Evolutionary conservation across 2,329 filamentous ascomycete species (phyloP).

Genomic region (Botrytis porri): DNA sequence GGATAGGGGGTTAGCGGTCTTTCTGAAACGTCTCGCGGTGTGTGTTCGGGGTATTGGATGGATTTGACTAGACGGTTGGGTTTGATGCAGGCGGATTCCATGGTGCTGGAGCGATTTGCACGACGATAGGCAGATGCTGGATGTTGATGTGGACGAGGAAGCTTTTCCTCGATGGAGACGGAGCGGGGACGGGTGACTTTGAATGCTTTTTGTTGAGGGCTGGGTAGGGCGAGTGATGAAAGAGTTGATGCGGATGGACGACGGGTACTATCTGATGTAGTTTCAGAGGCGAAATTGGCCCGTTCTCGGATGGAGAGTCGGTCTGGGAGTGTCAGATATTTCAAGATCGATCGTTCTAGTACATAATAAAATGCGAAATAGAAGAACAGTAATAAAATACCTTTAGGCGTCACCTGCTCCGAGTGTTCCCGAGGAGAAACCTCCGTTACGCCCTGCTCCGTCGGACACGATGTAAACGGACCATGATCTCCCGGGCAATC

Average conservation of each 20-base stretch:
- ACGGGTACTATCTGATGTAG: background rate
- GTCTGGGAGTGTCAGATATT: background rate
- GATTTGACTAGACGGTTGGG: background rate
- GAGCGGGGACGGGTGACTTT: constrained; percentile 7
- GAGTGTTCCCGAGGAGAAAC: background rate
- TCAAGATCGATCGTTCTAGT: too few species aligned
- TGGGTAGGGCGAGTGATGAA: background rate
- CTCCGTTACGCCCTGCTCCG: too few species aligned
- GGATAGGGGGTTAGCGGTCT: constrained; percentile 27
- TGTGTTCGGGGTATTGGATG: background rate
- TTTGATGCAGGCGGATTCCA: constrained; percentile 15
- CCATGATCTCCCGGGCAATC: constrained; percentile 8
- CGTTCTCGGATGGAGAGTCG: background rate
- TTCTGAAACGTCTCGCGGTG: constrained; percentile 13
- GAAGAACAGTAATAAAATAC: background rate
- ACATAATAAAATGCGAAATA: background rate
- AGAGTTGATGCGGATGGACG: constrained; percentile 2
- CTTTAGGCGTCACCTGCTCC: background rate
- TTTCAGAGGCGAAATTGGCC: background rate
- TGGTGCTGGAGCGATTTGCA: constrained; percentile 17
- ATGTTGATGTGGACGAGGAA: constrained; percentile 5
- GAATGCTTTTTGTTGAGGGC: background rate
- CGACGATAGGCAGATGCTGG: constrained; percentile 3
- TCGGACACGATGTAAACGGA: background rate
- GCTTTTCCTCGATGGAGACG: constrained; percentile 17